Conservation (phyloP, 176 grass and related monocot genomes). For the Cenchrus americanus region DNA sequence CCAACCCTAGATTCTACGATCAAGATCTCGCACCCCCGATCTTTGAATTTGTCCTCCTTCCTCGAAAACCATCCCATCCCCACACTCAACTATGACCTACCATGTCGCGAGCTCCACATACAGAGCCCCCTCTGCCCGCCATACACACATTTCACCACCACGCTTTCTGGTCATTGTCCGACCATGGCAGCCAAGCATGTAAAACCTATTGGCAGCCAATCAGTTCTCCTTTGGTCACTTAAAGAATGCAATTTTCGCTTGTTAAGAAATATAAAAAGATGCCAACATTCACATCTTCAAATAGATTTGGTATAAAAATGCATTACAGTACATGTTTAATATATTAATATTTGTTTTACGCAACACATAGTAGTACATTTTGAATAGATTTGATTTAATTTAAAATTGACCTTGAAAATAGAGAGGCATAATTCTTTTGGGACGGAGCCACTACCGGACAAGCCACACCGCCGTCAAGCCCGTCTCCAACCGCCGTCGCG, state of each 20-base stretch:
- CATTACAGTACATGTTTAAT: too few species aligned
- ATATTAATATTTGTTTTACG: too few species aligned
- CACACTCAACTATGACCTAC: not conserved
- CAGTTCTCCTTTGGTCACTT: too few species aligned
- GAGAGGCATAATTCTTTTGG: too few species aligned
- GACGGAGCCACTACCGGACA: not conserved
- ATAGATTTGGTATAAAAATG: too few species aligned
- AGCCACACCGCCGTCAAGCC: not conserved
- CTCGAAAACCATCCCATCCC: not conserved
- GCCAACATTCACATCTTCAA: too few species aligned
- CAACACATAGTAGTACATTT: too few species aligned
- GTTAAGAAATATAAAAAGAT: too few species aligned
- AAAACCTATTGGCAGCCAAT: not conserved
- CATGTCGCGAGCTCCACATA: not conserved
- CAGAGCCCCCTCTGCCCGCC: not conserved
- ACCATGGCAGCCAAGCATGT: not conserved
- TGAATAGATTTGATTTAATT: too few species aligned
- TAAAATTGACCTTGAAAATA: too few species aligned
- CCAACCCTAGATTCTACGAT: not conserved
- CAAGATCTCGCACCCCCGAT: not conserved
- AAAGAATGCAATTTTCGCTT: too few species aligned
- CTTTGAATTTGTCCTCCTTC: slow-evolving; percentile 2
- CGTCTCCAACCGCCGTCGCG: slow-evolving; percentile 12
- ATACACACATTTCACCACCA: not conserved
- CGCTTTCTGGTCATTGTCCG: not conserved